These are phyloP conservation scores for Sugiyamaella boreocaroliniensis DNA, from an alignment of 805 yeast species.

Conservation along the genomic window DNA sequence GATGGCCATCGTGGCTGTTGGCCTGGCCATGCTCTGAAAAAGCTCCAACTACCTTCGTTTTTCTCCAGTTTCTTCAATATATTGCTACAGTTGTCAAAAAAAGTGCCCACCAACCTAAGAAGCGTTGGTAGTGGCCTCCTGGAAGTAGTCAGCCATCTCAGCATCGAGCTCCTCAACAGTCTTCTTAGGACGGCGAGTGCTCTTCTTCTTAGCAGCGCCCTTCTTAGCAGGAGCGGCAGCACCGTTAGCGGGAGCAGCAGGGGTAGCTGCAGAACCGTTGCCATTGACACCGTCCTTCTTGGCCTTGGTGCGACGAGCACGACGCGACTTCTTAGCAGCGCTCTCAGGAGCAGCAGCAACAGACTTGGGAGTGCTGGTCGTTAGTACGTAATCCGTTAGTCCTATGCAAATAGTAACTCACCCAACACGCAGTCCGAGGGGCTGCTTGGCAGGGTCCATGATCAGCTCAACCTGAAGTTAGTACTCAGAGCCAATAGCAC, in stretches of 20 bases:
- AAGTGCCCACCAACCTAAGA: neutral
- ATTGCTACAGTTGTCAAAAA: too few species aligned
- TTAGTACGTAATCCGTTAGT: neutral
- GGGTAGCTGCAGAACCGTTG: constrained; percentile 11
- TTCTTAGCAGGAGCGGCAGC: constrained; percentile 10
- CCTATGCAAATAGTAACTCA: constrained; percentile 1
- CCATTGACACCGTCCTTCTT: constrained; percentile 18
- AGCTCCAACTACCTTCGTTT: neutral
- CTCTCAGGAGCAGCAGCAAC: constrained; percentile 9
- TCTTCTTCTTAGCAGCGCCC: constrained; percentile 16
- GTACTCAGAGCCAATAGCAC: neutral
- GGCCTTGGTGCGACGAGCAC: constrained; percentile 15
- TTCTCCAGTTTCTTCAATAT: neutral
- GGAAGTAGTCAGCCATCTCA: constrained; percentile 94
- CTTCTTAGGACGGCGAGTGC: constrained; percentile 45
- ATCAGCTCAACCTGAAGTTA: constrained; percentile 54
- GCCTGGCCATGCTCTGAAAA: neutral
- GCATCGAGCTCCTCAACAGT: constrained; percentile 91
- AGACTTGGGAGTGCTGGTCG: neutral
- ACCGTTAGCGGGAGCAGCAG: constrained; percentile 10
- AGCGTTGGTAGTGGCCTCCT: constrained; percentile 9
- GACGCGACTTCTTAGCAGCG: constrained; percentile 8
- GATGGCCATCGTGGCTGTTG: neutral
- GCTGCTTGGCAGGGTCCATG: constrained; percentile 70
- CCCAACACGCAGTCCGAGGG: constrained; percentile 64